phyloP scores from a whole-genome alignment of 164 flowering plant species.

The Piper longum region DNA sequence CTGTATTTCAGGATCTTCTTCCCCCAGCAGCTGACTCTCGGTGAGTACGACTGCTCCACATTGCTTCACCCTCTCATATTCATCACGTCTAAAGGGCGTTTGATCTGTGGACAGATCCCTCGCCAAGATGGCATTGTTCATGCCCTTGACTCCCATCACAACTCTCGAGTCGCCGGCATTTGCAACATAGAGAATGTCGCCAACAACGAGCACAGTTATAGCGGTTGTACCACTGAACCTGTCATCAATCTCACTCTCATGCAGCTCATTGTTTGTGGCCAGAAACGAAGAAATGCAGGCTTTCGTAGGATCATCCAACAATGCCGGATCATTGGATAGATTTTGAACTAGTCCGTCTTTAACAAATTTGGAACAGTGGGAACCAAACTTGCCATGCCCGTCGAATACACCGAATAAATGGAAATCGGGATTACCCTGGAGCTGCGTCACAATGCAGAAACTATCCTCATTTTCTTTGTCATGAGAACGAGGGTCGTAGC shows the following conservation, averaged over 20 bases:
- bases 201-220: slow-evolving; percentile 67
- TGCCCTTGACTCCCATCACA: slow-evolving; percentile 55
- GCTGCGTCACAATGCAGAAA: slow-evolving; percentile 48
- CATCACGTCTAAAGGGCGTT: slow-evolving; percentile 87
- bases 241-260: slow-evolving; percentile 73
- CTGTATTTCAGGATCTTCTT: slow-evolving; percentile 69
- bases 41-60: slow-evolving; percentile 91
- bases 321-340: slow-evolving; percentile 36
- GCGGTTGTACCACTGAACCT: slow-evolving; percentile 96
- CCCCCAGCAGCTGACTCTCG: slow-evolving; percentile 80
- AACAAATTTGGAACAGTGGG: slow-evolving; percentile 72
- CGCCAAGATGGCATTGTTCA: slow-evolving; percentile 36
- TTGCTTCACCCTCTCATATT: slow-evolving; percentile 68
- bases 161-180: slow-evolving; percentile 98
- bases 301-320: slow-evolving; percentile 62
- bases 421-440: slow-evolving; percentile 75
- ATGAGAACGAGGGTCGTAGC: slow-evolving; percentile 79
- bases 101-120: slow-evolving; percentile 71
- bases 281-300: slow-evolving; percentile 58
- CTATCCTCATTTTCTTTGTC: slow-evolving; percentile 88
- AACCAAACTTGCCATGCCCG: slow-evolving; percentile 86
- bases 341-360: slow-evolving; percentile 53
- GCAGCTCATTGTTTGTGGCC: slow-evolving; percentile 50
- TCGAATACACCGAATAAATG: slow-evolving; percentile 98
- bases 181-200: slow-evolving; percentile 60